These are phyloP conservation scores for Puccinia polysora DNA, from an alignment of 1,284 basidiomycete genomes.

Conservation along the genomic window DNA sequence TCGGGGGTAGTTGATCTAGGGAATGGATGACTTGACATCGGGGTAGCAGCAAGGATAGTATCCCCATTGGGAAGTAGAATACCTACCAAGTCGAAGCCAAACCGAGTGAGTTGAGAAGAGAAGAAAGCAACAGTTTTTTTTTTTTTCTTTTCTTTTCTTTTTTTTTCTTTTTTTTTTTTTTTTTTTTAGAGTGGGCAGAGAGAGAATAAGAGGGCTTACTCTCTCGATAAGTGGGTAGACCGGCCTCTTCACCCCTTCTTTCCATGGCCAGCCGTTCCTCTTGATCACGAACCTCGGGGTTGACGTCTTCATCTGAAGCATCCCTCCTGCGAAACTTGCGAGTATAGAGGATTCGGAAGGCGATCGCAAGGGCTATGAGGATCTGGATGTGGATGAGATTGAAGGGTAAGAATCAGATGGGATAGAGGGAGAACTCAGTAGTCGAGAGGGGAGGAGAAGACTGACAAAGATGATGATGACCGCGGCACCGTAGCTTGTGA, in stretches of 20 bases:
- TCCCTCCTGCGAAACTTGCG: slow-evolving; percentile 1
- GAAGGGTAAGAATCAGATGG: not conserved
- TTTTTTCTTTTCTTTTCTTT: not conserved
- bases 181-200: not conserved
- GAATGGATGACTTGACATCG: not conserved
- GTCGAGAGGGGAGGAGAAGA: not conserved
- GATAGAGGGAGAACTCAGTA: not conserved
- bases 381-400: slow-evolving; percentile 2
- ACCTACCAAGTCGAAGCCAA: not conserved
- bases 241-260: slow-evolving; percentile 32
- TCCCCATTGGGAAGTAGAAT: not conserved
- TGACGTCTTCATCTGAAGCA: not conserved
- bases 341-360: slow-evolving; percentile 28
- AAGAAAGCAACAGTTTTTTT: not conserved
- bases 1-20: not conserved
- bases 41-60: slow-evolving; percentile 6
- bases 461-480: slow-evolving; percentile 38
- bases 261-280: slow-evolving; percentile 36
- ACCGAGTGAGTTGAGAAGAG: not conserved
- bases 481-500: slow-evolving; percentile 23
- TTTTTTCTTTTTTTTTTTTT: not conserved
- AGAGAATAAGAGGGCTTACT: slow-evolving; percentile 4
- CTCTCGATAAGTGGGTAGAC: slow-evolving; percentile 38
- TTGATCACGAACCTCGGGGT: not conserved
- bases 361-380: slow-evolving; percentile 11